Evolutionary conservation across 2,329 filamentous ascomycete species (phyloP), one percentile per base, ranked within the genome.

Genomic region (Trichoderma semiorbis): DNA sequence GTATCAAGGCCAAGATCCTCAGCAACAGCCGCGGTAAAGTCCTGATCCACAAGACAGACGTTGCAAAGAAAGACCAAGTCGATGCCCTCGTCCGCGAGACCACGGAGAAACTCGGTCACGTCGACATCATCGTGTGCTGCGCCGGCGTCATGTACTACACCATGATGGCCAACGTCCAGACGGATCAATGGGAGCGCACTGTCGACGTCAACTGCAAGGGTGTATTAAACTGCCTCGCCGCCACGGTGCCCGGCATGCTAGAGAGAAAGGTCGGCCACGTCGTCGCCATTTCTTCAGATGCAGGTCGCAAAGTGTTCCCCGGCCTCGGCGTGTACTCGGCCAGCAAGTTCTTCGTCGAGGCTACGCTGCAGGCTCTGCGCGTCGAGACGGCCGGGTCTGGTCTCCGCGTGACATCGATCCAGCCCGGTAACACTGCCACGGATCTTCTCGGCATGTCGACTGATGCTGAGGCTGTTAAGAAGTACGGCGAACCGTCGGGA

Each of bases 121-220:
- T 95, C 58, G 93, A 95, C 78, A 92, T 95, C 66, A 86, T 95
- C n/a, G 89, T 95, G 64, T 90, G 90, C 53, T 93, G 92, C 77
- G 93, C 93, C 0, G 93, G 93, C 43, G 93, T 95, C 78, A 95
- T 95, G 93, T 95, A 95, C 83, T 95, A 90, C 82, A 95, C 93
- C 69, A 90, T 95, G 90, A 95, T 95, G 93, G 89, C 90, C 71
- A 95, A 94, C 78, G 87, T 84, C 18, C 87, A 92, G 74, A 88
- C 85, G 0, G 91, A 93, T 6, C 90, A 95, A 76, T 95, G 93
- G 93, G 90, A 94, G 74, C 91, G 88, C 72, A 95, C 92, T 0
- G 92, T 95, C 55, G 93, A 95, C 76, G 92, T 95, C 75, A 95
- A 95, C 83, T 95, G 93, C 89, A 95, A 95, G 82, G 93, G 93